phyloP scores from a whole-genome alignment of 2,329 filamentous ascomycete genomes.

The Monosporascus sp. region DNA sequence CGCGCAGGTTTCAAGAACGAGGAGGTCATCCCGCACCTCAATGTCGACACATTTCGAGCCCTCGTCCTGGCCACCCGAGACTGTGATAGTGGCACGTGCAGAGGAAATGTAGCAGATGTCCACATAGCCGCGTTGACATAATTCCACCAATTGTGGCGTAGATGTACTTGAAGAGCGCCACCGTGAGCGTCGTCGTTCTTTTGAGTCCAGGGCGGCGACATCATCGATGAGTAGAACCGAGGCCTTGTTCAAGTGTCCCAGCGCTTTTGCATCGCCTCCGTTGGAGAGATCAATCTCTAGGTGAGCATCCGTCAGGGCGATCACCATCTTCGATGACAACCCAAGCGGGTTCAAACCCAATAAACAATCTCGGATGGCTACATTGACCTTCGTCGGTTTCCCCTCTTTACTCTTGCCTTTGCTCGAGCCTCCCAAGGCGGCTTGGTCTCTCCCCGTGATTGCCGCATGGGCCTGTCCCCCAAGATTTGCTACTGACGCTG shows the following conservation, averaged over 20 bases:
- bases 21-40: slow-evolving; percentile 76
- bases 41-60: slow-evolving; percentile 67
- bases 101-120: slow-evolving; percentile 84
- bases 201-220: slow-evolving; percentile 38
- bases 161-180: slow-evolving; percentile 32
- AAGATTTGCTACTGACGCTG: slow-evolving; percentile 73
- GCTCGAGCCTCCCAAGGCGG: slow-evolving; percentile 4
- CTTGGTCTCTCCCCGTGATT: slow-evolving; percentile 30
- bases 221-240: slow-evolving; percentile 82
- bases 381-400: slow-evolving; percentile 62
- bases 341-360: slow-evolving; percentile 79
- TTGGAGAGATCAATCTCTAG: slow-evolving; percentile 64
- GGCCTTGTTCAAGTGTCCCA: slow-evolving; percentile 69
- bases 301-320: slow-evolving; percentile 74
- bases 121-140: slow-evolving; percentile 70
- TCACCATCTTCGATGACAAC: slow-evolving; percentile 66
- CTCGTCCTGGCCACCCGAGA: slow-evolving; percentile 50
- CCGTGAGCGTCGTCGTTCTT: slow-evolving; percentile 34
- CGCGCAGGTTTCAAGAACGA: slow-evolving; percentile 91
- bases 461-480: slow-evolving; percentile 57
- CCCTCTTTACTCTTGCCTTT: slow-evolving; percentile 24
- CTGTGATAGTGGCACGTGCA: slow-evolving; percentile 62
- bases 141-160: slow-evolving; percentile 48
- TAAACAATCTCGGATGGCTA: slow-evolving; percentile 77
- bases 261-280: slow-evolving; percentile 57